Percentiles rank a stretch among this genome's conserved stretches.
phyloP scores from a whole-genome alignment of 2,329 filamentous ascomycete genomes.

The Verticillium alfalfae region DNA sequence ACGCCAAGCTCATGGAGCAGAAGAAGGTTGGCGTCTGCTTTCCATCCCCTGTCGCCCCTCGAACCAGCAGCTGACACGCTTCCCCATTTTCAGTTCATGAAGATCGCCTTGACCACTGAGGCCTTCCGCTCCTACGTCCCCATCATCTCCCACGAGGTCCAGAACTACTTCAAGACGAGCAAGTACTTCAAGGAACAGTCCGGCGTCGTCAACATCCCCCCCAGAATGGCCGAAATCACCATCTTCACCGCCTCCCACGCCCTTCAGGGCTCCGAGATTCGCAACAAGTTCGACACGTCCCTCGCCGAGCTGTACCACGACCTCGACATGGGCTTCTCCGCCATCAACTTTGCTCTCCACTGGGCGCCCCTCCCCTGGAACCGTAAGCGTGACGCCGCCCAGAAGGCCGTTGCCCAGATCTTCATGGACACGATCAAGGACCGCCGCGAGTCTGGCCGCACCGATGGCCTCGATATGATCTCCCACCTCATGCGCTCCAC shows the following conservation, averaged over 20 bases:
- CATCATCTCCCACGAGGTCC: slow-evolving; percentile 70
- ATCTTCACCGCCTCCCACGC: slow-evolving; percentile 86
- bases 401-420: slow-evolving; percentile 72
- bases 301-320: slow-evolving; percentile 83
- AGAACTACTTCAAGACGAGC: slow-evolving; percentile 64
- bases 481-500: slow-evolving; percentile 81
- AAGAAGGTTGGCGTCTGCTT: slow-evolving; percentile 66
- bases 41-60: neutral
- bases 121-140: slow-evolving; percentile 71
- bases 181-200: slow-evolving; percentile 61
- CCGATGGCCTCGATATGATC: slow-evolving; percentile 70
- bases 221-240: slow-evolving; percentile 77
- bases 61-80: slow-evolving; percentile 9
- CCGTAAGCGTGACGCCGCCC: slow-evolving; percentile 71
- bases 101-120: slow-evolving; percentile 70
- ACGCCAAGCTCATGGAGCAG: slow-evolving; percentile 91
- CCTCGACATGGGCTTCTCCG: slow-evolving; percentile 83
- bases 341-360: slow-evolving; percentile 85
- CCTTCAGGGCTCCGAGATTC: slow-evolving; percentile 79
- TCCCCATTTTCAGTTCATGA: slow-evolving; percentile 70
- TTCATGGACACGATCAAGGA: slow-evolving; percentile 79
- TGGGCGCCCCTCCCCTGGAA: slow-evolving; percentile 90
- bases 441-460: slow-evolving; percentile 49
- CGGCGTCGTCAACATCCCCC: slow-evolving; percentile 66
- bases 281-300: slow-evolving; percentile 70